phyloP scores from a whole-genome alignment of 495 filamentous ascomycete genomes.

The Podospora fimiseda region DNA sequence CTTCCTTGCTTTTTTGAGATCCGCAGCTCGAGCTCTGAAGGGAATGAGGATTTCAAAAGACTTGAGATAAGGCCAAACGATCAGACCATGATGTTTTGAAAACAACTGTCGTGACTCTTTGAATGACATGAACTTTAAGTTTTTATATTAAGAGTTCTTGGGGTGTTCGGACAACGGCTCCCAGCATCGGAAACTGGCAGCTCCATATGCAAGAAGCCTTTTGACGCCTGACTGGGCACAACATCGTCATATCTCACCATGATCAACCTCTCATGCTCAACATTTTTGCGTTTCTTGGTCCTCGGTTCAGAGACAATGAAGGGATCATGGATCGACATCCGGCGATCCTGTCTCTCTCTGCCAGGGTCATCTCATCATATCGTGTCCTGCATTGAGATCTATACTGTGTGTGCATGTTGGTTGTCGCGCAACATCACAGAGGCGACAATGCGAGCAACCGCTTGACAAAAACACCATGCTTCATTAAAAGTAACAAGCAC shows the following conservation, averaged over 20 bases:
- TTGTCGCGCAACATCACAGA: not conserved
- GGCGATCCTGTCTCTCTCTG: too few species aligned
- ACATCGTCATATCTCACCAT: too few species aligned
- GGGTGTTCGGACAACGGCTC: not conserved
- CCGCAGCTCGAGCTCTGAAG: not conserved
- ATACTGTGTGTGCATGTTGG: too few species aligned
- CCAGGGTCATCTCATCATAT: too few species aligned
- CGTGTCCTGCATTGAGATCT: not conserved
- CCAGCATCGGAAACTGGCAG: not conserved
- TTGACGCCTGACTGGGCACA: too few species aligned
- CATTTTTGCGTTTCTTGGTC: too few species aligned
- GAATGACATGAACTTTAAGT: too few species aligned
- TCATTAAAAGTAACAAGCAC: not conserved
- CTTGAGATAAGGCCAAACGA: not conserved
- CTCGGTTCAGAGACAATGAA: too few species aligned
- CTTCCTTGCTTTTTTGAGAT: slow-evolving; percentile 3
- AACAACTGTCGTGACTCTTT: not conserved
- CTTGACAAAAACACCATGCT: not conserved
- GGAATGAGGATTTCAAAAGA: not conserved
- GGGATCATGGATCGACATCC: not conserved
- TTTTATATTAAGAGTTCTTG: too few species aligned
- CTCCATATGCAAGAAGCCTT: not conserved
- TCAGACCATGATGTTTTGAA: not conserved
- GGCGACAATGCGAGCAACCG: not conserved
- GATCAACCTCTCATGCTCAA: too few species aligned